Conservation (phyloP, 2,329 filamentous ascomycete species). For the Epichloe sylvatica region DNA sequence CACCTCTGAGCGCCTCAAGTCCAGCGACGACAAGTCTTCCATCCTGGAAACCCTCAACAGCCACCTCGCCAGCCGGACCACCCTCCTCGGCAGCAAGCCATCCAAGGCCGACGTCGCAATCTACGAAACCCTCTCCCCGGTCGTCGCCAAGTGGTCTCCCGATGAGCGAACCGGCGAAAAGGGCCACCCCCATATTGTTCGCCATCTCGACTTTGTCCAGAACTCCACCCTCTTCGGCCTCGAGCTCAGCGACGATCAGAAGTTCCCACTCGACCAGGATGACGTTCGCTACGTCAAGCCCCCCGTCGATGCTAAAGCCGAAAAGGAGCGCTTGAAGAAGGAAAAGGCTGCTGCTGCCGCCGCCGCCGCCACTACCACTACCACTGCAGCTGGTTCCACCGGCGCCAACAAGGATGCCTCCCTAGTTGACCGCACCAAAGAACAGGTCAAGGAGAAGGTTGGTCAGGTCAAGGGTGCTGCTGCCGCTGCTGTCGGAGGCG, state of each 20-base stretch:
- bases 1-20: slow-evolving; percentile 53
- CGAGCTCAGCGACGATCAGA: slow-evolving; percentile 55
- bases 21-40: slow-evolving; percentile 44
- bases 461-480: slow-evolving; percentile 32
- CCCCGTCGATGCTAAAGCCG: slow-evolving; percentile 77
- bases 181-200: slow-evolving; percentile 81
- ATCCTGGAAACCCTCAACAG: slow-evolving; percentile 71
- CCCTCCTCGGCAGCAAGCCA: slow-evolving; percentile 77
- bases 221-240: slow-evolving; percentile 66
- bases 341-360: slow-evolving; percentile 66
- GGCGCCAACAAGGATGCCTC: slow-evolving; percentile 22
- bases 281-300: slow-evolving; percentile 80
- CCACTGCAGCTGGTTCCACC: slow-evolving; percentile 33
- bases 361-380: slow-evolving; percentile 48
- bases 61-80: slow-evolving; percentile 78
- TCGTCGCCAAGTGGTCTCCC: slow-evolving; percentile 64
- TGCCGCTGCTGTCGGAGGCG: slow-evolving; percentile 18
- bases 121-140: slow-evolving; percentile 67
- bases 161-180: slow-evolving; percentile 84
- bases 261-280: slow-evolving; percentile 63
- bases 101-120: slow-evolving; percentile 75
- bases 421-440: slow-evolving; percentile 48
- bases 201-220: slow-evolving; percentile 88
- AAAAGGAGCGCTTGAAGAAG: slow-evolving; percentile 95
- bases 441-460: slow-evolving; percentile 40